These are phyloP conservation scores for Harrya chromipes DNA, from an alignment of 768 basidiomycete species.

Conservation along the genomic window DNA sequence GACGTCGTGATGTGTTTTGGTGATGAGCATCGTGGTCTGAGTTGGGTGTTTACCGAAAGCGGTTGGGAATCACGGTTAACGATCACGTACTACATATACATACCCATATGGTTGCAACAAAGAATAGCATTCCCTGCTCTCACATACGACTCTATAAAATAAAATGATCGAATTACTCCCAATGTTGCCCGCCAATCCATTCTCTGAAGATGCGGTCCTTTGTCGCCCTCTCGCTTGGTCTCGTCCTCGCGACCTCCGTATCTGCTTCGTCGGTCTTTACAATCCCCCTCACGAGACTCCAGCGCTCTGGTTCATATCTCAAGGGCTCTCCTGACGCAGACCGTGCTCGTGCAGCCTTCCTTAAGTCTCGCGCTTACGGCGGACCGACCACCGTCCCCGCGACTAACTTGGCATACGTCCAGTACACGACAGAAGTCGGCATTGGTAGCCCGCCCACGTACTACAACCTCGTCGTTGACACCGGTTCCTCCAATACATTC, in stretches of 20 bases:
- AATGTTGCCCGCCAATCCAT: not conserved
- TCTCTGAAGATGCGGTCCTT: slow-evolving; percentile 4
- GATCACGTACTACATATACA: too few relatives aligned
- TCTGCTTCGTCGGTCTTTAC: slow-evolving; percentile 1
- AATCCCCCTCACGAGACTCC: slow-evolving; percentile 5
- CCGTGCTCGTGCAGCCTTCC: slow-evolving; percentile 8
- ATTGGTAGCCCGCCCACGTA: slow-evolving; percentile 23
- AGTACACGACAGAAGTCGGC: slow-evolving; percentile 22
- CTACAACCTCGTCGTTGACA: slow-evolving; percentile 28
- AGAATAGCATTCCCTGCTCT: not conserved
- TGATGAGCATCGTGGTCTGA: slow-evolving; percentile 80
- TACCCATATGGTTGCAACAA: too few relatives aligned
- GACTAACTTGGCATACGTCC: slow-evolving; percentile 4
- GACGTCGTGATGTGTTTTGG: slow-evolving; percentile 74
- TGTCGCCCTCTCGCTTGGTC: not conserved
- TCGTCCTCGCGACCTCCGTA: slow-evolving; percentile 2
- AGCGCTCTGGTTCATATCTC: slow-evolving; percentile 7
- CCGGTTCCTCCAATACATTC: slow-evolving; percentile 29
- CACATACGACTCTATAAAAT: not conserved
- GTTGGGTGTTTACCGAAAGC: not conserved
- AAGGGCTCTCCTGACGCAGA: slow-evolving; percentile 9
- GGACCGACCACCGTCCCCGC: slow-evolving; percentile 5
- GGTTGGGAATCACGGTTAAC: too few relatives aligned
- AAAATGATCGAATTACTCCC: not conserved
- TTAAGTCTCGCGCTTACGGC: not conserved